Percentiles rank a stretch among this genome's conserved stretches.
phyloP scores from a whole-genome alignment of 164 flowering plant genomes.

The Stephania japonica region DNA sequence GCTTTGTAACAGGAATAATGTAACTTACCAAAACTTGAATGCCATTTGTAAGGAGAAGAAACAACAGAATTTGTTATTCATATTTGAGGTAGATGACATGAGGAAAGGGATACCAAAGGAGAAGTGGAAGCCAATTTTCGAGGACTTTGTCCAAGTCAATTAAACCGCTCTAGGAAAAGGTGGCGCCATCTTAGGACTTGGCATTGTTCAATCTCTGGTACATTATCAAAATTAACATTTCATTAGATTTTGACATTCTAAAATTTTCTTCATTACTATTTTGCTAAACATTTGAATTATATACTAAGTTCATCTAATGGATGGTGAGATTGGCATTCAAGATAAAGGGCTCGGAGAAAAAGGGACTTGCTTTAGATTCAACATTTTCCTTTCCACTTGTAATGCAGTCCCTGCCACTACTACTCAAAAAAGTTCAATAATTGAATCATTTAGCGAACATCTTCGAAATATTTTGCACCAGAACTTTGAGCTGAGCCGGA shows the following conservation, averaged over 20 bases:
- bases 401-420: background rate
- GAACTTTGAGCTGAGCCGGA: background rate
- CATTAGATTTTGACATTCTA: too few species aligned
- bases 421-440: slow-evolving; percentile 4
- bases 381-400: slow-evolving; percentile 31
- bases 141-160: slow-evolving; percentile 81
- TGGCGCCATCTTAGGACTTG: slow-evolving; percentile 90
- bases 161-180: slow-evolving; percentile 44
- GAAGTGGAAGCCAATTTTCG: slow-evolving; percentile 57
- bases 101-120: slow-evolving; percentile 88
- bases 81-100: slow-evolving; percentile 75
- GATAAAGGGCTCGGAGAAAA: slow-evolving; percentile 54
- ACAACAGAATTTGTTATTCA: slow-evolving; percentile 33
- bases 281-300: background rate
- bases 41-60: slow-evolving; percentile 12
- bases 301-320: slow-evolving; percentile 83
- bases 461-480: slow-evolving; percentile 10
- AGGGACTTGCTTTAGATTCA: slow-evolving; percentile 82
- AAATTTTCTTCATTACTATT: too few species aligned
- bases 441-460: slow-evolving; percentile 4
- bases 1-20: slow-evolving; percentile 13
- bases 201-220: slow-evolving; percentile 85
- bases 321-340: slow-evolving; percentile 66
- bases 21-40: slow-evolving; percentile 11
- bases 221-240: slow-evolving; percentile 9